phyloP scores from a whole-genome alignment of 805 yeast genomes.

The Zygosaccharomyces pseudorouxii region DNA sequence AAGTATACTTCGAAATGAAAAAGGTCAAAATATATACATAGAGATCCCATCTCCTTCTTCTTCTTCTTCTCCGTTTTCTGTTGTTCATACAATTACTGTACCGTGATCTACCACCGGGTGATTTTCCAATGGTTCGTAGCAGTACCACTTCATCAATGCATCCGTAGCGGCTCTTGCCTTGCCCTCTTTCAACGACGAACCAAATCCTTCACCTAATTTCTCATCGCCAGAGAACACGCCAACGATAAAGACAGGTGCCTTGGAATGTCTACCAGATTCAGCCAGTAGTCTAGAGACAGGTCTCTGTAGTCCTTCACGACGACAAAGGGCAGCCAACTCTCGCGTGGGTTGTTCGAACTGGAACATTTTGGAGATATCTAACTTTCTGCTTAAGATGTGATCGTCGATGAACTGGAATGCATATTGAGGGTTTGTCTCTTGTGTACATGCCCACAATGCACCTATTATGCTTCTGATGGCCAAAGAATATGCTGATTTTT shows the following conservation, averaged over 20 bases:
- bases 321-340: conserved; percentile 72
- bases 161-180: conserved; percentile 87
- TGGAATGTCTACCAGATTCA: conserved; percentile 87
- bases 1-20: conserved; percentile 1
- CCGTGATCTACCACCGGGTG: conserved; percentile 53
- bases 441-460: conserved; percentile 67
- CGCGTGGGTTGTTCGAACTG: conserved; percentile 81
- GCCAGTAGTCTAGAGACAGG: conserved; percentile 83
- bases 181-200: conserved; percentile 84
- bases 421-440: conserved; percentile 43
- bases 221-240: conserved; percentile 84
- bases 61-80: not conserved
- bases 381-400: conserved; percentile 77
- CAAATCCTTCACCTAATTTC: conserved; percentile 91
- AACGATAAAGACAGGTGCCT: conserved; percentile 80
- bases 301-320: conserved; percentile 62
- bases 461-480: conserved; percentile 82
- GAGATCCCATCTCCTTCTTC: conserved; percentile 2
- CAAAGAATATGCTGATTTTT: conserved; percentile 45
- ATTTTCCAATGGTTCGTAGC: conserved; percentile 73
- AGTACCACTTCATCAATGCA: conserved; percentile 86
- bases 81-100: conserved; percentile 38
- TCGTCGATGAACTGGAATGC: conserved; percentile 65
- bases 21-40: conserved; percentile 13
- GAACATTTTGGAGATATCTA: conserved; percentile 70